A percentile compares a stretch with the other conserved stretches of the same genome.
Evolutionary conservation across 768 basidiomycete genomes (phyloP).

Genomic region (Amanita phalloides): DNA sequence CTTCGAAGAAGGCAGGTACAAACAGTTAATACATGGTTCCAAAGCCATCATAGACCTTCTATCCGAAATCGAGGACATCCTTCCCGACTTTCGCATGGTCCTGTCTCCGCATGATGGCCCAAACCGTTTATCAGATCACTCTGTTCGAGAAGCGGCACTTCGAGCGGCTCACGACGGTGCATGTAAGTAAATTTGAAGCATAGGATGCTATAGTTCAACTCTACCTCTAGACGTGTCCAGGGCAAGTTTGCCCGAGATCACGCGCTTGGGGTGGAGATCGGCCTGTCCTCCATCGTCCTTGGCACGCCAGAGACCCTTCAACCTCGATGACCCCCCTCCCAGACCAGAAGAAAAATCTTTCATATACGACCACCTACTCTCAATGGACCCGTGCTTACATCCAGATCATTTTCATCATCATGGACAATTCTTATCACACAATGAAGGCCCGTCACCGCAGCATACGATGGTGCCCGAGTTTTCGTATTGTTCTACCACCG

Average conservation of each 20-base stretch:
- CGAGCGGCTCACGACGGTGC: conserved; percentile 17
- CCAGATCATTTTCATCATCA: conserved; percentile 34
- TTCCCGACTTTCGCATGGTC: conserved; percentile 37
- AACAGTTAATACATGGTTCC: conserved; percentile 23
- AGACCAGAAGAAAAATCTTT: conserved; percentile 27
- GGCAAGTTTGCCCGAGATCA: conserved; percentile 22
- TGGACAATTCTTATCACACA: conserved; percentile 40
- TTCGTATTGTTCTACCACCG: conserved; percentile 33
- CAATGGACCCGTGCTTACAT: conserved; percentile 43
- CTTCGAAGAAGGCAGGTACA: conserved; percentile 23
- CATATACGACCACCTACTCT: conserved; percentile 33
- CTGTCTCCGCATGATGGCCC: conserved; percentile 35
- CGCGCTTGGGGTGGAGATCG: conserved; percentile 25
- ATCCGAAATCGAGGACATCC: conserved; percentile 23
- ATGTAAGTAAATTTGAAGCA: conserved; percentile 11
- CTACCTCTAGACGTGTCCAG: conserved; percentile 15
- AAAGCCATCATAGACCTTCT: conserved; percentile 23
- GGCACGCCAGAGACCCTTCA: conserved; percentile 22
- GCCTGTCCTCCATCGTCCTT: conserved; percentile 28
- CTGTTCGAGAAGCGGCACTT: conserved; percentile 17
- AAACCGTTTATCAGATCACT: conserved; percentile 24
- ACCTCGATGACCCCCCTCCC: conserved; percentile 23
- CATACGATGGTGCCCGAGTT: conserved; percentile 37
- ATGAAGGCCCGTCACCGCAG: conserved; percentile 35
- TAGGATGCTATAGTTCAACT: background rate